Evolutionary conservation across 2,329 filamentous ascomycete species (phyloP).

Genomic region (Fusarium sp.): DNA sequence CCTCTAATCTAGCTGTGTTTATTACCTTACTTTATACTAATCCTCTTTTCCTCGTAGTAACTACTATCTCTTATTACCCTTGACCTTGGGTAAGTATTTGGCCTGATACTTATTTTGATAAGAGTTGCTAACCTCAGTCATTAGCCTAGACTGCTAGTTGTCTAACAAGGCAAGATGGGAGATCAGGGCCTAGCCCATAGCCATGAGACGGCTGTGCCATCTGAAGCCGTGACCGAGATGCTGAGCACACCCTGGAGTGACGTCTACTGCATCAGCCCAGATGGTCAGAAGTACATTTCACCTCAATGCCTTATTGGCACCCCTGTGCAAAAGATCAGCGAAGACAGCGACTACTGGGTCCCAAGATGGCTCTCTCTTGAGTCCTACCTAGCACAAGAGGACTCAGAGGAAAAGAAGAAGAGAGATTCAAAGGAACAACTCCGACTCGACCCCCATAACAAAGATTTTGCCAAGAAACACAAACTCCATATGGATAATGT

Average conservation of each 20-base stretch:
- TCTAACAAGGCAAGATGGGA: neutral
- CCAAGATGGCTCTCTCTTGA: constrained; percentile 45
- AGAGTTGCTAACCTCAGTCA: neutral
- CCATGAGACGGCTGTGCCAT: neutral
- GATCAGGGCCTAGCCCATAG: neutral
- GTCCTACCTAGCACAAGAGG: constrained; percentile 41
- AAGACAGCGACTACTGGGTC: constrained; percentile 46
- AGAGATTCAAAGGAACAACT: constrained; percentile 16
- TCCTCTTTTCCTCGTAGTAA: neutral
- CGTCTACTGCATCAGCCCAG: constrained; percentile 33
- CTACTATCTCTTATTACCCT: neutral
- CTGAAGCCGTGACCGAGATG: neutral
- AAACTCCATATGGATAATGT: constrained; percentile 46
- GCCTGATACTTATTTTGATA: neutral
- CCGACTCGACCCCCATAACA: constrained; percentile 2
- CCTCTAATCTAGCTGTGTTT: neutral
- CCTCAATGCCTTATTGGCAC: constrained; percentile 41
- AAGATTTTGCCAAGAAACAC: neutral
- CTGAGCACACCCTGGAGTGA: constrained; percentile 21
- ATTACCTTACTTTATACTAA: neutral
- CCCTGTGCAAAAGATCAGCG: constrained; percentile 43
- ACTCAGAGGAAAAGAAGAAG: constrained; percentile 22
- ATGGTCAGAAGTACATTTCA: constrained; percentile 37
- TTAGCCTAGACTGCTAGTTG: neutral
- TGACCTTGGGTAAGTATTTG: neutral